Evolutionary conservation across 345 rosid genomes (phyloP), one percentile per base, ranked within the genome.

Genomic region (Aquilaria malaccensis): DNA sequence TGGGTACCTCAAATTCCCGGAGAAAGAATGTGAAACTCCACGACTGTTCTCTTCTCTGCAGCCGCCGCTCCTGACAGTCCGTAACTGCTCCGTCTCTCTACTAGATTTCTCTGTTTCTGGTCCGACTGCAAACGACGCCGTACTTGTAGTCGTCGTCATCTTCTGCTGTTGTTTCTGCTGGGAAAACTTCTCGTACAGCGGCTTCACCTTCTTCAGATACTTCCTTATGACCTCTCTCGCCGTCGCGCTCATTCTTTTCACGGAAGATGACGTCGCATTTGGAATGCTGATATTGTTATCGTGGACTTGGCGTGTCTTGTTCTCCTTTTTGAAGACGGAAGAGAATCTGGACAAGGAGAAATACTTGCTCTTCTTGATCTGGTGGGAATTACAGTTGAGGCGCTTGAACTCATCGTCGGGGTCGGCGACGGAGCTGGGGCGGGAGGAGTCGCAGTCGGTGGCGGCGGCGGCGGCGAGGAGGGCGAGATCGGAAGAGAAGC

Each of bases 201-300:
- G 98, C 78, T 89, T 93, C 73, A 84, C 97, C 61, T 87, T 93
- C 75, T 89, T 93, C 80, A 93, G 37, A 58, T 93, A 93, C 67
- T 89, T 93, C 45, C 89, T 76, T 62, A 87, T 77, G 2, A 87
- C 98, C 31, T 87, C 96, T 65, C 78, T 93, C 0, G 97, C 98
- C 1, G 97, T 78, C 0, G 81, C 67, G 71, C 97, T 87, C 86
- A 84, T 75, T 70, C 84, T 77, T 74, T 78, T 93, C 45, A 87
- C 87, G 2, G 94, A 79, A 5, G 89, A 81, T 2, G 89, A 77
- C 45, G 84, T 72, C 4, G 64, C 50, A 0, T 65, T 0, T 1
- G 63, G 41, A 37, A 9, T 37, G 43, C 5, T 9, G 43, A 9
- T 37, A 37, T 9, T 37, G 33, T 41, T 64, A 10, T 66, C 75